These are phyloP conservation scores for Lentinula boryana DNA, from an alignment of 768 basidiomycete genomes.

Conservation along the genomic window DNA sequence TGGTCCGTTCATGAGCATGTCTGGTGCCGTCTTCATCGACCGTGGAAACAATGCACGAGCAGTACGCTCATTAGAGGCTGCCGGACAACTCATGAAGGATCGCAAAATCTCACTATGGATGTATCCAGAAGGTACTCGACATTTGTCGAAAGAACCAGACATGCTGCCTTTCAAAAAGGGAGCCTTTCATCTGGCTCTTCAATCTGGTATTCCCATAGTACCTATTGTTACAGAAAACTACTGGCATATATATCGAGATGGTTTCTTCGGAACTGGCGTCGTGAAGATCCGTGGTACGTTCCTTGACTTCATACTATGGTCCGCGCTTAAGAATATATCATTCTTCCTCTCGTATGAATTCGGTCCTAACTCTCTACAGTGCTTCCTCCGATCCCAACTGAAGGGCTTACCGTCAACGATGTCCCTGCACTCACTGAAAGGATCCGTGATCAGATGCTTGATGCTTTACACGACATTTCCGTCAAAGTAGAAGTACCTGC, in stretches of 20 bases:
- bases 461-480: slow-evolving; percentile 73
- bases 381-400: slow-evolving; percentile 82
- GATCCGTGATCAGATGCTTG: slow-evolving; percentile 77
- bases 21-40: slow-evolving; percentile 89
- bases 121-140: slow-evolving; percentile 94
- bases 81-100: slow-evolving; percentile 73
- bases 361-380: slow-evolving; percentile 40
- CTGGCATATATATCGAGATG: slow-evolving; percentile 76
- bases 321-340: neutral
- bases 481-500: slow-evolving; percentile 24
- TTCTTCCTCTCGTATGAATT: neutral
- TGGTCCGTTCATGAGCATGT: slow-evolving; percentile 86
- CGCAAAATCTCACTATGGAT: slow-evolving; percentile 79
- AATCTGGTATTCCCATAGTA: slow-evolving; percentile 84
- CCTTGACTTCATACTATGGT: slow-evolving; percentile 1
- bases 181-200: slow-evolving; percentile 92
- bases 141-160: slow-evolving; percentile 54
- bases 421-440: slow-evolving; percentile 58
- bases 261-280: slow-evolving; percentile 67
- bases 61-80: slow-evolving; percentile 66
- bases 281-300: slow-evolving; percentile 77
- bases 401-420: slow-evolving; percentile 64
- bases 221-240: slow-evolving; percentile 96
- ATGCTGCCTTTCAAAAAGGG: slow-evolving; percentile 95
- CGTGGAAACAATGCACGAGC: slow-evolving; percentile 75